A percentile compares a stretch with the other conserved stretches of the same genome.
These are phyloP conservation scores for Actinomortierella wolfii DNA, from an alignment of 371 early-diverging fungal species.

Conservation along the genomic window DNA sequence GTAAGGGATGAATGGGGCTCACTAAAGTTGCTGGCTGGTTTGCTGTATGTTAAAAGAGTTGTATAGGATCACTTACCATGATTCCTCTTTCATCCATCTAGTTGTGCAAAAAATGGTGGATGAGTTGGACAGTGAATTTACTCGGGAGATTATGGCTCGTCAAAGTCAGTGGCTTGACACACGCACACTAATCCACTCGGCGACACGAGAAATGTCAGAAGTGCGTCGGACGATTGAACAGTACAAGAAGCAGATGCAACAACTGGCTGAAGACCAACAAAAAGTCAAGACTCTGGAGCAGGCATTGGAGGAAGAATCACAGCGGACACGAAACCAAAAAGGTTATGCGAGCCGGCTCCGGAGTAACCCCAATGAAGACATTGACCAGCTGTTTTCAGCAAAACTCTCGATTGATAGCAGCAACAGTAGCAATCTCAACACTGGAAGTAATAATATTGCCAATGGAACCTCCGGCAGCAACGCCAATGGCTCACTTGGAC, in stretches of 20 bases:
- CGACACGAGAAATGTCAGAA: constrained; percentile 68
- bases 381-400: constrained; percentile 2
- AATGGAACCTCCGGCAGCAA: neutral
- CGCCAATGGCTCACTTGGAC: neutral
- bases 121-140: constrained; percentile 69
- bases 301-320: constrained; percentile 46
- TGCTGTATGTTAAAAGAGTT: too few species aligned
- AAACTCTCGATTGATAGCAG: constrained; percentile 2
- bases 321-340: constrained; percentile 25
- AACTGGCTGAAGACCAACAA: constrained; percentile 61
- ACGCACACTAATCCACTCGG: constrained; percentile 60
- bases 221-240: constrained; percentile 65
- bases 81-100: constrained; percentile 14
- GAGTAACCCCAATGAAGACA: constrained; percentile 8
- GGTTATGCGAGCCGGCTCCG: constrained; percentile 17
- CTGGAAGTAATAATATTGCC: neutral
- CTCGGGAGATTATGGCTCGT: constrained; percentile 61
- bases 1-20: too few species aligned
- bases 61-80: too few species aligned
- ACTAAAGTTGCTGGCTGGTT: too few species aligned
- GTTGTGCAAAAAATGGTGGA: constrained; percentile 75
- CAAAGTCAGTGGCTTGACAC: constrained; percentile 66
- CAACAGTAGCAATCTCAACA: neutral
- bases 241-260: constrained; percentile 52
- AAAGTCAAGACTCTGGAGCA: constrained; percentile 56